Evolutionary conservation across 805 yeast species (phyloP), one percentile per base, ranked within the genome.

Genomic region (Candida maris): DNA sequence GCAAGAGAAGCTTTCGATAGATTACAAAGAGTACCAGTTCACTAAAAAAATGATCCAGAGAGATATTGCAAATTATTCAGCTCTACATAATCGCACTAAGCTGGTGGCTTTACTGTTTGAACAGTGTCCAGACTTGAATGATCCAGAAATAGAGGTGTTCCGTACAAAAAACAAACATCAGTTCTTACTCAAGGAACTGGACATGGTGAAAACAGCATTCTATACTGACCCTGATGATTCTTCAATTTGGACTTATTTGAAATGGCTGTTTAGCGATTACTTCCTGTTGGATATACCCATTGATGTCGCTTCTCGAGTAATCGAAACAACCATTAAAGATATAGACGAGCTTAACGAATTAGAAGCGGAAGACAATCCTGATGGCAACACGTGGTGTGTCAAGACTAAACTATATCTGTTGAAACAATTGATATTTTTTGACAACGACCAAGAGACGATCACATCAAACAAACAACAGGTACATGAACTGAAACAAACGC

Each of bases 141-240:
- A 47, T 19, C 37, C 33, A 13, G 52, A 49, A 31, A 23, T 54
- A 6, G 12, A 29, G 8, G 34, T 49, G 3, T 56, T 51, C 35
- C 44, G 38, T 23, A 27, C 28, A 8, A 48, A 33, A 18, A 39
- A 35, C 24, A 51, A 45, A 23, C 14, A 26, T 16, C 45, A 59
- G 3, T 69, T 70, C 34, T 55, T 86, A 5, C 39, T 42, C 0
- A 61, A 66, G 14, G 98, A 93, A 57, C 60, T 88, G 27, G 71
- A 71, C 3, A 70, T 83, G 46, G 70, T 88, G 24, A 81, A 79
- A 41, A 81, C 85, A 19, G 98, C 97, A 0, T 77, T 87, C 62
- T 86, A 80, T 54, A 86, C 95, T 47, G 97, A 93, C 56, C 89
- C 95, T 0, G 91, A 85, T 35, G 98, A 93, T 54, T 89, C 94